Percentiles rank a stretch among this genome's conserved stretches.
Conservation (phyloP, 2,329 filamentous ascomycete species). For the Aspergillus carbonarius region DNA sequence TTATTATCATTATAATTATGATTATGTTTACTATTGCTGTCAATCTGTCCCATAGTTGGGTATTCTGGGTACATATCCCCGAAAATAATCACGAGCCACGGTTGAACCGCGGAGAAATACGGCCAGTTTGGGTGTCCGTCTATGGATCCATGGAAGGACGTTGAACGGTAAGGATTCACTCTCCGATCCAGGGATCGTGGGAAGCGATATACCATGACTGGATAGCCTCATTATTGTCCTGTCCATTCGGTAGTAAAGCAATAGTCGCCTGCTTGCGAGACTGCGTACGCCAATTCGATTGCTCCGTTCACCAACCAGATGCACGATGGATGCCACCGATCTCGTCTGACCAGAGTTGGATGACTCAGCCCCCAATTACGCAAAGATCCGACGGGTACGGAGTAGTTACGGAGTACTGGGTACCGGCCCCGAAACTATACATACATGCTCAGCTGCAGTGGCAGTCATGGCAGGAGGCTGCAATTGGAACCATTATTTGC, state of each 20-base stretch:
- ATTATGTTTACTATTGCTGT: background rate
- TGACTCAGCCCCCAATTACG: background rate
- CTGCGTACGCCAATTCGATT: background rate
- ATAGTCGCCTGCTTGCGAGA: background rate
- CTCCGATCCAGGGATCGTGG: background rate
- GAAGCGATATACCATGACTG: background rate
- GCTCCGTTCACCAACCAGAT: background rate
- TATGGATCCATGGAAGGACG: background rate
- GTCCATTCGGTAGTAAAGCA: background rate
- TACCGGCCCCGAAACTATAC: background rate
- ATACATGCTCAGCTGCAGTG: background rate
- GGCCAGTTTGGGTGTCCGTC: background rate
- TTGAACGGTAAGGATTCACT: background rate
- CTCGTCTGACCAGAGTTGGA: background rate
- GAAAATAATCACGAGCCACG: background rate
- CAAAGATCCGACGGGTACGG: background rate
- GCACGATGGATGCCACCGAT: background rate
- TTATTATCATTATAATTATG: background rate
- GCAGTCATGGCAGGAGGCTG: background rate
- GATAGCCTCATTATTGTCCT: background rate
- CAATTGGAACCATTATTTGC: background rate
- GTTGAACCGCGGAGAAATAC: constrained; percentile 4
- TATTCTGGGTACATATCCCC: background rate
- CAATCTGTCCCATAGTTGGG: background rate
- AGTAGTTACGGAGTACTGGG: too few relatives aligned